phyloP scores from a whole-genome alignment of 2,329 filamentous ascomycete species.

The Myriosclerotinia duriaeana region DNA sequence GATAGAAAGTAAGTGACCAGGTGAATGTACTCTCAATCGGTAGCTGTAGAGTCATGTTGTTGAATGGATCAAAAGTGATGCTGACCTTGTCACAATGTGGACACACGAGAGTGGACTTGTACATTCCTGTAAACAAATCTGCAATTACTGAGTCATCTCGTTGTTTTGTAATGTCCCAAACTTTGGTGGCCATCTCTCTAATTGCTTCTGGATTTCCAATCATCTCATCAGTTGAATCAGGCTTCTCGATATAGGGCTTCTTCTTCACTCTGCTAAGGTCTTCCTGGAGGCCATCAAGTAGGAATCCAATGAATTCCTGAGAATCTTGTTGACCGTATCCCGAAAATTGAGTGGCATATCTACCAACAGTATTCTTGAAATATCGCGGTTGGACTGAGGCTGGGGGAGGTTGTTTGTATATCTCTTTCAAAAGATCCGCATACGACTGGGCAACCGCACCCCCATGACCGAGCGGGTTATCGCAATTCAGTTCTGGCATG shows the following conservation, averaged over 20 bases:
- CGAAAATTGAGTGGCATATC: constrained; percentile 80
- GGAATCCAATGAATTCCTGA: constrained; percentile 92
- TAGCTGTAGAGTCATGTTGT: constrained; percentile 85
- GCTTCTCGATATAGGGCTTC: constrained; percentile 97
- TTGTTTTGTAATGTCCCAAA: constrained; percentile 87
- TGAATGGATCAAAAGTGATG: constrained; percentile 98
- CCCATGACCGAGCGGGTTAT: constrained; percentile 81
- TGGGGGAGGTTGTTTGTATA: constrained; percentile 68
- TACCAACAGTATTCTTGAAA: constrained; percentile 81
- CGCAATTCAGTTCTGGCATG: constrained; percentile 76
- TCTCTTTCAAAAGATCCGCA: constrained; percentile 69
- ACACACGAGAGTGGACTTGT: constrained; percentile 95
- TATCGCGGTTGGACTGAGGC: constrained; percentile 73
- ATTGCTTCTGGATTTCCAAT: constrained; percentile 79
- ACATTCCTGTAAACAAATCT: constrained; percentile 95
- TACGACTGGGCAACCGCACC: constrained; percentile 88
- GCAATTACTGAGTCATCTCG: constrained; percentile 94
- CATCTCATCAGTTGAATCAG: constrained; percentile 96
- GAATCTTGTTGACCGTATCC: constrained; percentile 97
- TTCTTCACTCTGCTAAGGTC: constrained; percentile 91
- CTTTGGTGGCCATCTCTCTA: constrained; percentile 78
- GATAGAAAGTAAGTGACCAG: constrained; percentile 73
- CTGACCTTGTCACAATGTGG: constrained; percentile 91
- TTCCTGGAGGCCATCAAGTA: constrained; percentile 92
- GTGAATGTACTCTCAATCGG: constrained; percentile 83